Evolutionary conservation across 2,329 filamentous ascomycete species (phyloP), one percentile per base, ranked within the genome.

Genomic region (Clarireedia homoeocarpa): DNA sequence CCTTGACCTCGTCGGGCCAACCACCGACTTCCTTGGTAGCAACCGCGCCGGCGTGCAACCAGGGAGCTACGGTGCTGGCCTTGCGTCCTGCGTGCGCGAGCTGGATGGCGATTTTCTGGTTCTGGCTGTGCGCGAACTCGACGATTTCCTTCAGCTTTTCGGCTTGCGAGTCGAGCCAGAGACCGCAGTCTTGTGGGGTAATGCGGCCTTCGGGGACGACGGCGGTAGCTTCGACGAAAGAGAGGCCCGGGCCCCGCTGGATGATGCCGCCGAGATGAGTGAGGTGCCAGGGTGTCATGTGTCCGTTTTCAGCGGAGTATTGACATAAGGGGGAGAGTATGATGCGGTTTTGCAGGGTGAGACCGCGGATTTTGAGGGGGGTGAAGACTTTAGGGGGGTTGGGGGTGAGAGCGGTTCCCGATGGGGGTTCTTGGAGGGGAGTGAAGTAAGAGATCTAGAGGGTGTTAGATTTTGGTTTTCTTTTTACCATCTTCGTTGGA

Each of bases 161-260:
- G 58, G 91, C 85, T 70, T 96, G 91, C 36, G 79, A 83, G 70
- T 96, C 91, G 60, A 86, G 78, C 91, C 91, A 96, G 6, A 96
- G 73, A 0, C 91, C 90, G 12, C 75, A 73, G 69, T 92, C 88
- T 69, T 91, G 78, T 1, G 90, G 89, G 0, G 88, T 87, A 74
- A 95, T 95, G 55, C 91, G 82, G 27, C 91, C 91, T 63, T 91
- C 83, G 5, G 88, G 73, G 9, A 81, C 76, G 0, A 95, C 87
- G 34, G 84, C 77, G 0, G 88, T 91, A 26, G 91, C 89, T 73
- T 96, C 91, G 56, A 91, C 77, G 58, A 91, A 81, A 49, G 86
- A 75, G 17, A 95, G 75, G 1, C 82, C 87, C 0, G 88, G 85
- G 12, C 91, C 91, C 55, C 86, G 83, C 57, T 86, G 77, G 23